Base-by-base conservation (phyloP, 2,329 filamentous ascomycete species). In the Diplodia mutila region DNA sequence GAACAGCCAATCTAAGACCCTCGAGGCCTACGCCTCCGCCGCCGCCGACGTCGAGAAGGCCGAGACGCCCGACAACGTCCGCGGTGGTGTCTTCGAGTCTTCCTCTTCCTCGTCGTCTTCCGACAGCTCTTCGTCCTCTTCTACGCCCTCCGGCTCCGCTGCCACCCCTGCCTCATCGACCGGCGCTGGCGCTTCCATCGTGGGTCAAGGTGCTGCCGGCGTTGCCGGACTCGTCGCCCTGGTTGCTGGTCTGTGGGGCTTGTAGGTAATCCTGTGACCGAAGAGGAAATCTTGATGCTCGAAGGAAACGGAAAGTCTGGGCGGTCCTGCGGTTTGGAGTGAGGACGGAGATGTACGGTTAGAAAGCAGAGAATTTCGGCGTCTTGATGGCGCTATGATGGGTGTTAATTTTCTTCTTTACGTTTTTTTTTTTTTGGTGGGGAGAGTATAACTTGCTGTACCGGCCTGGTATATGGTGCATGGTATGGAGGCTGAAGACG, bases 1-100 rank as follows among this genome's bases (percentile, higher is more conserved):
- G 51, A 70, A 69, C 32, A 74, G 72, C 55, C 21, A 27, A n/a
- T 25, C 39, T 37, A 70, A 69, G 46, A 71, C 71, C 32, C 42
- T 70, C 37, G 66, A 69, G 7, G 74, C 59, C 42, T 77, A 74
- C 53, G 53, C 75, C 37, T 70, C 68, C 11, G 73, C 74, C 34
- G 70, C 75, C 32, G 67, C 66, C 18, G 65, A 69, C 16, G 73
- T 70, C 6, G 18, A 51, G 25, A 67, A 52, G 57, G 75, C 75
- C 66, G 71, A 73, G n/a, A 70, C 71, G 4, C 75, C 74, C n/a
- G 67, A 69, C 25, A 16, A 3, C 3, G 68, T 72, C n/a, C 70
- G 68, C 34, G 73, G 72, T 32, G 74, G 75, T 34, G 48, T 61
- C 68, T 68, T 51, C 73, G 73, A 49, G 74, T 59, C 67, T 4